Percentiles rank a stretch among this genome's conserved stretches.
phyloP scores from a whole-genome alignment of 306 rosid genomes.

The Dryas octopetala region DNA sequence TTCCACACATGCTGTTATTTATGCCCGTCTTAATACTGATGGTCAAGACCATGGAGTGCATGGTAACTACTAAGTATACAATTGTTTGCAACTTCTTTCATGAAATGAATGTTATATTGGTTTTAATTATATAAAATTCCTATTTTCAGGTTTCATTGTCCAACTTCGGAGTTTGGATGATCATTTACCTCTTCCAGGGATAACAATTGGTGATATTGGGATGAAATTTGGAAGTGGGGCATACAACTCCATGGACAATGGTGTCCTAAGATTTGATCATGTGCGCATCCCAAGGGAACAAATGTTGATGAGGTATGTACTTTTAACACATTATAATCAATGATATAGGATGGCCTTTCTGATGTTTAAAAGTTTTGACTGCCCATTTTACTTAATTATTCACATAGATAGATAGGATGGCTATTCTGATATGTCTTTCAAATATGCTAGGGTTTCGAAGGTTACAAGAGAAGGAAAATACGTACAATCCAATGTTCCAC shows the following conservation, averaged over 20 bases:
- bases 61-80: constrained; percentile 48
- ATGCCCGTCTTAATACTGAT: constrained; percentile 79
- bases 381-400: neutral
- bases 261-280: constrained; percentile 71
- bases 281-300: constrained; percentile 91
- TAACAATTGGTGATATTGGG: constrained; percentile 92
- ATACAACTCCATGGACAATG: constrained; percentile 94
- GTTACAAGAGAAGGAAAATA: constrained; percentile 91
- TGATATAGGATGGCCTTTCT: constrained; percentile 10
- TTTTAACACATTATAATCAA: neutral
- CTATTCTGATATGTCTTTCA: constrained; percentile 26
- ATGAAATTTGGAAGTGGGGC: constrained; percentile 92
- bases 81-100: neutral
- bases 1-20: constrained; percentile 80
- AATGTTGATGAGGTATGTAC: constrained; percentile 86
- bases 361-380: neutral
- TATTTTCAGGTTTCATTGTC: constrained; percentile 77
- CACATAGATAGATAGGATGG: neutral
- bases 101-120: constrained; percentile 14
- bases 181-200: constrained; percentile 83
- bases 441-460: constrained; percentile 72
- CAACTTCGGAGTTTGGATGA: constrained; percentile 95
- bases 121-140: constrained; percentile 19
- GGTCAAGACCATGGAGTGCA: constrained; percentile 78
- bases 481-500: constrained; percentile 77